Evolutionary conservation across 2,329 filamentous ascomycete genomes (phyloP).

Genomic region (Talaromyces sp.): DNA sequence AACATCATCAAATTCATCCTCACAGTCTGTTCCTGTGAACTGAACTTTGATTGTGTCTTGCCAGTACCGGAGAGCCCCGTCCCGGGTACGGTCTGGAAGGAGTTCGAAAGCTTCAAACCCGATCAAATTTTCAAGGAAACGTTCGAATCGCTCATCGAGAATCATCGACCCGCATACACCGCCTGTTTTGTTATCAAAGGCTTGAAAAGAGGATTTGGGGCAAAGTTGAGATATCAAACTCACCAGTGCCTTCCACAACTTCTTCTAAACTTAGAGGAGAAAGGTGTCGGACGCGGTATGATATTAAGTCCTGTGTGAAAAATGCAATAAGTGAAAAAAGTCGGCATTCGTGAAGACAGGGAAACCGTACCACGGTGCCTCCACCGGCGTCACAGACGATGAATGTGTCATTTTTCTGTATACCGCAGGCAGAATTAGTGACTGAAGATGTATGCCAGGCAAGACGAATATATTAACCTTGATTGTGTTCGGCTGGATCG

Average conservation of each 20-base stretch:
- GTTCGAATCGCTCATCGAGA: slow-evolving; percentile 31
- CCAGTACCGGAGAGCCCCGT: slow-evolving; percentile 33
- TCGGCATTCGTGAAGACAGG: too few relatives aligned
- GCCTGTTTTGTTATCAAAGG: slow-evolving; percentile 24
- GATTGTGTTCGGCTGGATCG: slow-evolving; percentile 29
- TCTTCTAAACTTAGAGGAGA: slow-evolving; percentile 30
- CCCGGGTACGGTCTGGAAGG: slow-evolving; percentile 26
- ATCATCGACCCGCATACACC: slow-evolving; percentile 34
- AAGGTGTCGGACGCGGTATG: slow-evolving; percentile 29
- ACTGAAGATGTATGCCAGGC: not conserved
- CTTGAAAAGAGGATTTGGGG: too few relatives aligned
- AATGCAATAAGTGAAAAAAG: too few relatives aligned
- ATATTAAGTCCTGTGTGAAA: slow-evolving; percentile 38
- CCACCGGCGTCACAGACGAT: slow-evolving; percentile 42
- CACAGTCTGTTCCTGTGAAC: slow-evolving; percentile 24
- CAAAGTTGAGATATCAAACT: not conserved
- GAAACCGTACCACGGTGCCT: slow-evolving; percentile 39
- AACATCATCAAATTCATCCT: slow-evolving; percentile 28
- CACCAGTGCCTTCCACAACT: slow-evolving; percentile 31
- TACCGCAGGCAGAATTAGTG: not conserved
- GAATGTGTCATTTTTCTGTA: slow-evolving; percentile 31
- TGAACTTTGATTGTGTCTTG: slow-evolving; percentile 31
- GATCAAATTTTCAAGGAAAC: slow-evolving; percentile 28
- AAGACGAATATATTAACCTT: slow-evolving; percentile 20
- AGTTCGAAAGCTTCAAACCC: slow-evolving; percentile 29